phyloP scores from a whole-genome alignment of 2,329 filamentous ascomycete genomes.

The Xylariaceae sp. region DNA sequence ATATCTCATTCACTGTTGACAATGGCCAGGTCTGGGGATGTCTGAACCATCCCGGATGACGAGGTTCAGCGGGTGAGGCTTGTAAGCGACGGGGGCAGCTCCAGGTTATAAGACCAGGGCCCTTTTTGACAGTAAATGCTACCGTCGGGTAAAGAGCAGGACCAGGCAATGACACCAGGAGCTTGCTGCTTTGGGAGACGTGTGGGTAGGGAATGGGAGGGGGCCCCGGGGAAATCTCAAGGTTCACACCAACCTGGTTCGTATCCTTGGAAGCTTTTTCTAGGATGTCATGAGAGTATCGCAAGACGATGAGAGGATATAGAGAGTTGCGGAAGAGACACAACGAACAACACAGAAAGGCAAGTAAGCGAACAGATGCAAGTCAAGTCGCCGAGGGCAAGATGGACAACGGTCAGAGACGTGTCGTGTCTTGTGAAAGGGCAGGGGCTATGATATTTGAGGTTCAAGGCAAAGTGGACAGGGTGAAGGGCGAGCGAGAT shows the following conservation, averaged over 20 bases:
- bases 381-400: too few species aligned
- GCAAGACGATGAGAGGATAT: slow-evolving; percentile 23
- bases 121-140: slow-evolving; percentile 18
- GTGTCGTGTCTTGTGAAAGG: slow-evolving; percentile 9
- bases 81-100: slow-evolving; percentile 28
- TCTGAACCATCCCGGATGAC: slow-evolving; percentile 40
- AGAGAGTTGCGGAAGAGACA: slow-evolving; percentile 15
- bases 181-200: slow-evolving; percentile 28
- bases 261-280: slow-evolving; percentile 23
- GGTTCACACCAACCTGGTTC: slow-evolving; percentile 33
- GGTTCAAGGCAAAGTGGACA: slow-evolving; percentile 28
- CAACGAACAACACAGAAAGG: slow-evolving; percentile 2
- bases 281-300: slow-evolving; percentile 20
- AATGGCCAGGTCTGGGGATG: slow-evolving; percentile 43
- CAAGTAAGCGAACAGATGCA: background rate
- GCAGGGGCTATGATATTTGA: slow-evolving; percentile 32
- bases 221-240: slow-evolving; percentile 34
- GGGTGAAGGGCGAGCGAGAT: slow-evolving; percentile 24
- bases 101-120: slow-evolving; percentile 31
- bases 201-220: slow-evolving; percentile 34
- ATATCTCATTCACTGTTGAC: slow-evolving; percentile 48
- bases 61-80: slow-evolving; percentile 37
- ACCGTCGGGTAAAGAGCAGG: slow-evolving; percentile 29
- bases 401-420: too few species aligned
- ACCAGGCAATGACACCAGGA: slow-evolving; percentile 31